Percentiles rank a stretch among this genome's conserved stretches.
Conservation (phyloP, 2,329 filamentous ascomycete genomes). For the Drechslerella coelobrocha region DNA sequence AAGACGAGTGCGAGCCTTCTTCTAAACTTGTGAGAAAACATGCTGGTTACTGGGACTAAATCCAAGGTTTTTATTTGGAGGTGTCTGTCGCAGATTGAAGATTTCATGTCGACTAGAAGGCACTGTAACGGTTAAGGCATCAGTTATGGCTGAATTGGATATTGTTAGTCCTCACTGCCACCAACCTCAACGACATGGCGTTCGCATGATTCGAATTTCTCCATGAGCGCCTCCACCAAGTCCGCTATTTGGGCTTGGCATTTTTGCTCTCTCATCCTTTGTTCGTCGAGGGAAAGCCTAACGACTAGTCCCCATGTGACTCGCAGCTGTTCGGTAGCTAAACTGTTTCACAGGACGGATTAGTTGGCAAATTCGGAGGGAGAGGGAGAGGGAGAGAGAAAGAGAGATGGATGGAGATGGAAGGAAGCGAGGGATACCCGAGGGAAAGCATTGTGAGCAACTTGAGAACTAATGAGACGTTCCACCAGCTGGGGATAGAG, state of each 20-base stretch:
- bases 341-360: neutral
- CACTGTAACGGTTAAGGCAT: conserved; percentile 56
- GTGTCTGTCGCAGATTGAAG: conserved; percentile 62
- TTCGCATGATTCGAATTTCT: conserved; percentile 62
- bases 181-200: conserved; percentile 1
- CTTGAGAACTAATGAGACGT: conserved; percentile 25
- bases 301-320: conserved; percentile 11
- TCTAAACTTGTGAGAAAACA: conserved; percentile 67
- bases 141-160: neutral
- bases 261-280: conserved; percentile 19
- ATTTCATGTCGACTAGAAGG: conserved; percentile 63
- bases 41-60: conserved; percentile 65
- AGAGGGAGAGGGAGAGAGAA: too few relatives aligned
- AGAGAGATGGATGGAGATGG: neutral
- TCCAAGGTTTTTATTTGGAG: conserved; percentile 68
- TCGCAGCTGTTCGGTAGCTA: conserved; percentile 8
- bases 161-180: neutral
- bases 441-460: conserved; percentile 11
- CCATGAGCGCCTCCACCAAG: conserved; percentile 26
- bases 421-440: conserved; percentile 4
- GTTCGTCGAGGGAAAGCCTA: conserved; percentile 22
- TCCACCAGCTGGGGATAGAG: conserved; percentile 18
- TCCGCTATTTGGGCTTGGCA: conserved; percentile 8
- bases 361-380: neutral
- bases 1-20: conserved; percentile 71